Percentiles rank a stretch among this genome's conserved stretches.
Conservation (phyloP, 192 early-diverging fungal species). For the Umbelopsis sp. region DNA sequence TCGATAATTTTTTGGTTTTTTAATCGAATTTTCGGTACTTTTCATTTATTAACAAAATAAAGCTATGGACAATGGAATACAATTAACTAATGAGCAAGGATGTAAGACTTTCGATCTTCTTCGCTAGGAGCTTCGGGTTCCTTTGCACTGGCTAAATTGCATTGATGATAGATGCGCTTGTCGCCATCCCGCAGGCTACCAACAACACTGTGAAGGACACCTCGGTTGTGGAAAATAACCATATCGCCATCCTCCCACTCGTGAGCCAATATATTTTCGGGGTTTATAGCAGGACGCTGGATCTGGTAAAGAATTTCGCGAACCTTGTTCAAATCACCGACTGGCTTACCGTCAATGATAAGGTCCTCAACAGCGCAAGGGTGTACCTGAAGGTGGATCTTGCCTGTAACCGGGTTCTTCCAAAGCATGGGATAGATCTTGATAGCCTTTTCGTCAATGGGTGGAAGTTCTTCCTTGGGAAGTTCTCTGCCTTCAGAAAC, state of each 20-base stretch:
- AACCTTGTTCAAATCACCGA: conserved; percentile 36
- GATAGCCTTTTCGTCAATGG: conserved; percentile 27
- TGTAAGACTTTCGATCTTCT: conserved; percentile 35
- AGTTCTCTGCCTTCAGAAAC: conserved; percentile 37
- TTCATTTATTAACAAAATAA: neutral
- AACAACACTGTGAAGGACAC: conserved; percentile 37
- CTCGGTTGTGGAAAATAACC: conserved; percentile 40
- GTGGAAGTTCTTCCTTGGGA: conserved; percentile 24
- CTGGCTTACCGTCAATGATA: conserved; percentile 38
- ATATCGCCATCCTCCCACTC: conserved; percentile 40
- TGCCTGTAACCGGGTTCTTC: conserved; percentile 40
- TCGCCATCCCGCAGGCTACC: conserved; percentile 32
- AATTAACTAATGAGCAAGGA: neutral
- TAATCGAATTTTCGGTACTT: neutral
- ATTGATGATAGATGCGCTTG: conserved; percentile 35
- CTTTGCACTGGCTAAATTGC: conserved; percentile 28
- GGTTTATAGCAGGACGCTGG: conserved; percentile 35
- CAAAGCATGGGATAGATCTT: conserved; percentile 43
- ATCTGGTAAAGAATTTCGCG: conserved; percentile 33
- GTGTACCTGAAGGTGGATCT: conserved; percentile 40
- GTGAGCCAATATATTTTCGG: conserved; percentile 34
- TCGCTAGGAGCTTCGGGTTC: conserved; percentile 33
- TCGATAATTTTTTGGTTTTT: neutral
- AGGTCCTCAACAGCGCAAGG: conserved; percentile 36
- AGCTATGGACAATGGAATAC: neutral